Base-by-base conservation (phyloP, 495 filamentous ascomycete genomes). In the Penicillium robsamsonii region DNA sequence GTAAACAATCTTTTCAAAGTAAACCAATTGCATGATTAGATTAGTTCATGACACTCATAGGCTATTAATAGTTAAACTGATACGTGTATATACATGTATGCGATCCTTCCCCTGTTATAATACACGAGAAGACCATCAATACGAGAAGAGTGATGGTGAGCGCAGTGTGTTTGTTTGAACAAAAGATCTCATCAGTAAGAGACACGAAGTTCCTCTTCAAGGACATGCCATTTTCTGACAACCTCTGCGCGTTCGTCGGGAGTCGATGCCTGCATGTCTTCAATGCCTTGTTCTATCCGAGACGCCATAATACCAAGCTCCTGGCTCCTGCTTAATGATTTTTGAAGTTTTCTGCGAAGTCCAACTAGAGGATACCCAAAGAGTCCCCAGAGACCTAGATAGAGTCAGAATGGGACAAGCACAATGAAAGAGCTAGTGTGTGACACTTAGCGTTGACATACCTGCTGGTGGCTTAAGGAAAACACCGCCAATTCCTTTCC, bases 341-440 rank as follows among this genome's bases (percentile, higher is more conserved):
- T 85, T 30, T 85, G 77, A 15, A 92, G 75, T 60, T 88, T 84
- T 29, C 87, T 84, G 66, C 90, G 86, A 4, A 93, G 74, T 1
- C 90, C 90, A 53, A 82, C 82, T 75, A 90, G 80, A 2, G 87
- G 80, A 55, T 91, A 91, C 1, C 85, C 88, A 0, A 86, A 83
- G 4, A 92, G 62, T 5, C 81, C 79, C 78, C 82, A 90, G 8
- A 89, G 59, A 4, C 66, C 70, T 72, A 24, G 9, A 29, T 70
- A 79, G 1, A 56, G 7, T 38, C 35, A 38, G 53, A n/a, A 49
- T 37, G 9, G 51, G 6, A n/a, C 8, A 2, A 5, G 6, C 35
- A n/a, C 5, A 13, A 12, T 1, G 31, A 35, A 37, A 37, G 1
- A n/a, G 7, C 35, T 0, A 9, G 8, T 3, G 6, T n/a, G 15